These are phyloP conservation scores for Huntiella savannae DNA, from an alignment of 2,329 filamentous ascomycete genomes.

Conservation along the genomic window DNA sequence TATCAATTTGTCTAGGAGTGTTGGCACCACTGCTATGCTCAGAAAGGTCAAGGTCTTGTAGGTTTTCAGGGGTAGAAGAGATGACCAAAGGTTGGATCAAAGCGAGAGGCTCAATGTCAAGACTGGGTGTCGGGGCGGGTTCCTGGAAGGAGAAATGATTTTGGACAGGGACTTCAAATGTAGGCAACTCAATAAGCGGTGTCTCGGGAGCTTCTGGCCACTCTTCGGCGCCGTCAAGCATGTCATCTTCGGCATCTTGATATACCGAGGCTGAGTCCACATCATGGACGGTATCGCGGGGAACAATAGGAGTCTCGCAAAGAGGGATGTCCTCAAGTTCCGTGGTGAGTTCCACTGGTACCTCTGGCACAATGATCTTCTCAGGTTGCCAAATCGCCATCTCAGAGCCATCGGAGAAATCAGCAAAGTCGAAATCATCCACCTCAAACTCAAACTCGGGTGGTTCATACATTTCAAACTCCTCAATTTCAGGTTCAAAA, in stretches of 20 bases:
- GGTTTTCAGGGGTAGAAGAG: too few species aligned
- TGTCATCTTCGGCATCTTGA: not conserved
- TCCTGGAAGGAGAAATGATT: not conserved
- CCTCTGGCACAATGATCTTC: not conserved
- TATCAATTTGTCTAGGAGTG: too few species aligned
- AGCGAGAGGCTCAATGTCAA: too few species aligned
- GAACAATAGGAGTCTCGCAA: not conserved
- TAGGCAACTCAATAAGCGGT: not conserved
- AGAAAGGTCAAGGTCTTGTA: too few species aligned
- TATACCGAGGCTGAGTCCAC: not conserved
- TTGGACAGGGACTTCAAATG: not conserved
- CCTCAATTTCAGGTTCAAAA: not conserved
- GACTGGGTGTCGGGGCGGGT: not conserved
- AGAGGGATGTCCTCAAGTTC: not conserved
- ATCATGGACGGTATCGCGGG: not conserved
- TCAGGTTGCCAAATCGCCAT: not conserved
- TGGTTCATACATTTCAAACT: not conserved
- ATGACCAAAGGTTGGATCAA: too few species aligned
- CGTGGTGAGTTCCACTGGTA: not conserved
- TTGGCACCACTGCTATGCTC: too few species aligned
- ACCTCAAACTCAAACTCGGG: slow-evolving; percentile 1
- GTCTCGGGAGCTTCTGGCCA: not conserved
- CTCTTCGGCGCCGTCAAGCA: too few species aligned
- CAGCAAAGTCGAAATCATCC: not conserved
- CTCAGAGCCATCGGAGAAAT: not conserved